These are phyloP conservation scores for Diophrys appendiculata DNA, from an alignment of 73 alveolate genomes.

Conservation along the genomic window DNA sequence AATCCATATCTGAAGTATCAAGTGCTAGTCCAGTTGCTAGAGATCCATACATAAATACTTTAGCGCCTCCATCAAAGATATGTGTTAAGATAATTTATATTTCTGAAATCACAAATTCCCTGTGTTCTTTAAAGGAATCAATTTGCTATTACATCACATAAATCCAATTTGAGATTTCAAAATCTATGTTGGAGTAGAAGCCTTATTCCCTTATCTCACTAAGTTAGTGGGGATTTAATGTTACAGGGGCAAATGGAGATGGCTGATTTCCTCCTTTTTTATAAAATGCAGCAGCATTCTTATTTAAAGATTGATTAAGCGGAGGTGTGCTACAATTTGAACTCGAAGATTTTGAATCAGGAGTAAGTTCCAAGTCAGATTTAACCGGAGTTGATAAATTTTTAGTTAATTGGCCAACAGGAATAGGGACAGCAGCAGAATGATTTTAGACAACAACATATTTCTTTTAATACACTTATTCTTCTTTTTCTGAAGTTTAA, in stretches of 20 bases:
- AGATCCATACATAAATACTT: constrained; percentile 67
- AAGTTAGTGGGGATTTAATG: neutral
- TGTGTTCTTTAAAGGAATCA: neutral
- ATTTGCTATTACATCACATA: neutral
- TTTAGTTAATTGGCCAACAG: too few species aligned
- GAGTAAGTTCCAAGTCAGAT: too few species aligned
- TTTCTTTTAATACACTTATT: too few species aligned
- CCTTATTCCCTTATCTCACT: neutral
- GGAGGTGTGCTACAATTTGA: too few species aligned
- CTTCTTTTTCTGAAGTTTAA: too few species aligned
- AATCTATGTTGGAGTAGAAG: neutral
- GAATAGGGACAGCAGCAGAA: too few species aligned
- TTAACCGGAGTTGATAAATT: too few species aligned
- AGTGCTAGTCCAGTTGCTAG: constrained; percentile 81
- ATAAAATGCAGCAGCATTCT: neutral
- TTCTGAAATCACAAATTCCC: neutral
- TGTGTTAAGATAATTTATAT: too few species aligned
- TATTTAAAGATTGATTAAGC: too few species aligned
- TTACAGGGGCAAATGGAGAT: neutral
- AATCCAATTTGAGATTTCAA: neutral
- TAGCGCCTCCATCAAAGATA: neutral
- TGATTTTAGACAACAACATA: too few species aligned
- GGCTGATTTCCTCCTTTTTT: neutral
- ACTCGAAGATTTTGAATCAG: too few species aligned
- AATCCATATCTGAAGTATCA: constrained; percentile 86